Evolutionary conservation across 257 asterid species (phyloP).

Genomic region (Solanum bulbocastanum): DNA sequence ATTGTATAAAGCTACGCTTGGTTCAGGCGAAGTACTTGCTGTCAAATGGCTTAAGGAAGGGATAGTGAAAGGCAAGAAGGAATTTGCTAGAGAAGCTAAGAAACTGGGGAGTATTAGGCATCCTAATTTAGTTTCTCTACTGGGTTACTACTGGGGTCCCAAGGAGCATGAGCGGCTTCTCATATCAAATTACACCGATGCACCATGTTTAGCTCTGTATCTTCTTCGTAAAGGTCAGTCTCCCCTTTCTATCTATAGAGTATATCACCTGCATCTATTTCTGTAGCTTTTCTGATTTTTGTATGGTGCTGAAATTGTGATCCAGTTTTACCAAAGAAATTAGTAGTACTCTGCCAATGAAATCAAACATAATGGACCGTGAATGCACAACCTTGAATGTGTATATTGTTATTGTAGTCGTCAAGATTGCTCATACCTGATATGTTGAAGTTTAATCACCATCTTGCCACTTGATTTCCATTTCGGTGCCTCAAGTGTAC

Average conservation of each 20-base stretch:
- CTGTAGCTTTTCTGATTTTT: neutral
- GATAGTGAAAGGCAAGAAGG: slow-evolving; percentile 60
- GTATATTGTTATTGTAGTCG: neutral
- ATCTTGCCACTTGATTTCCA: neutral
- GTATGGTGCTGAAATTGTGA: neutral
- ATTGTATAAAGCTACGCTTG: slow-evolving; percentile 58
- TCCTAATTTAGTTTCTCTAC: slow-evolving; percentile 58
- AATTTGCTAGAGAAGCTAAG: slow-evolving; percentile 69
- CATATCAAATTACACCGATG: slow-evolving; percentile 45
- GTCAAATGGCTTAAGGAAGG: slow-evolving; percentile 83
- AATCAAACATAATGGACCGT: neutral
- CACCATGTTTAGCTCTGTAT: slow-evolving; percentile 63
- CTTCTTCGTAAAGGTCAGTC: slow-evolving; percentile 60
- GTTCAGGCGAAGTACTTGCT: slow-evolving; percentile 54
- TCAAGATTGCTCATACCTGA: neutral
- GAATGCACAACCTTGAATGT: neutral
- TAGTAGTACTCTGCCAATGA: neutral
- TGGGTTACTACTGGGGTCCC: slow-evolving; percentile 88
- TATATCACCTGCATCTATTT: neutral
- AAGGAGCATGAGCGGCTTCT: slow-evolving; percentile 77
- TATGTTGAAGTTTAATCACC: neutral
- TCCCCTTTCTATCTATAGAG: neutral
- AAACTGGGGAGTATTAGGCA: slow-evolving; percentile 68
- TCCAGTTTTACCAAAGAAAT: neutral
- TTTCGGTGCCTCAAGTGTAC: neutral